Base-by-base conservation (phyloP, 805 yeast genomes). In the Myxozyma monticola region DNA sequence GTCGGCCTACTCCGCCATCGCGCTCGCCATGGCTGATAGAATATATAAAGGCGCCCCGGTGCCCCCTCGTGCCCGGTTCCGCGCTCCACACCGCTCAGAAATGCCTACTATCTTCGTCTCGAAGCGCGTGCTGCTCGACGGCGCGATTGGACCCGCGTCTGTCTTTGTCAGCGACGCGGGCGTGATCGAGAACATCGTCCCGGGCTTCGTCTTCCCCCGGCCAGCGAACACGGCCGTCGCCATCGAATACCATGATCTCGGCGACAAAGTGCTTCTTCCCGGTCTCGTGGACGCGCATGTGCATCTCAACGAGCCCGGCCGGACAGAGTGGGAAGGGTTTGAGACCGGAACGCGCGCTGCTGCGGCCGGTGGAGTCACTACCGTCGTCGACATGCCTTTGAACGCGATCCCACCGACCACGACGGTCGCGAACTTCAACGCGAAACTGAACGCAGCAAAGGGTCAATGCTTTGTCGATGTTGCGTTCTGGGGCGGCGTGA, bases 251-350 rank as follows among this genome's bases (percentile, higher is more conserved):
- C 67, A 82, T 36, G 74, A 82, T 55, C 81, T 83, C 3, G 73
- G 84, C 2, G 88, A 90, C 0, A 66, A 72, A 18, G 78, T 78
- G 28, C 76, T 90, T 10, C 72, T 91, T 73, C 97, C 98, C 0
- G 98, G 98, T 0, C 75, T 90, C 26, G 95, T 90, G 3, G 98
- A 90, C 64, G 78, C 96, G 4, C 98, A 90, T 67, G 98, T 90
- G 22, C 98, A 90, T 64, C 71, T 90, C 60, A 91, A 91, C 67
- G 98, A 91, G 63, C 97, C 98, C 0, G 98, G 98, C n/a, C 74
- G 97, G 60, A 90, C 97, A 0, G 96, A 89, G 56, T 90, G 98
- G 98, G 98, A 90, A 68, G 98, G 98, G 1, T 90, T 91, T 66
- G 96, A 83, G n/a, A 85, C 96, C 0, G 98, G 98, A 0, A 90